Base-by-base conservation (phyloP, 2,329 filamentous ascomycete species). In the Aschersonia sp. region DNA sequence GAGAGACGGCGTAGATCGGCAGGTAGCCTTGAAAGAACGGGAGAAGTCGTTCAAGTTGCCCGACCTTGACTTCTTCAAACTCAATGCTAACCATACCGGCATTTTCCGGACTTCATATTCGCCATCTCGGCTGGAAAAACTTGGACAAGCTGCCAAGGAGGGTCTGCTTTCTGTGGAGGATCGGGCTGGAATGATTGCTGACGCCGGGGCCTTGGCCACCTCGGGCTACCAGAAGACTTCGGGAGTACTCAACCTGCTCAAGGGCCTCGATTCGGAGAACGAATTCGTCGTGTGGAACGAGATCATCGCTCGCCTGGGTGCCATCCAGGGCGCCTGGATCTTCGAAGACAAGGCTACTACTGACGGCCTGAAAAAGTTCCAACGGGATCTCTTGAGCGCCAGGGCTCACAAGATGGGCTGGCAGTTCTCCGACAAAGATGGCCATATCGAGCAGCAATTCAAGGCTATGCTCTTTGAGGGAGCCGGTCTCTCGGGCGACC, bases 231-330 rank as follows among this genome's bases (percentile, higher is more conserved):
- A 94, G 64, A 94, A 87, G 72, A 95, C 90, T 0, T 94, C 89
- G 12, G 88, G 87, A 10, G 76, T 95, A 46, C 68, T 97, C 42
- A 88, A 84, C 47, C 74, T 97, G 11, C 73, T 97, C 47, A 85
- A 94, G 63, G 82, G 85, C 45, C 92, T 97, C 60, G 78, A 82
- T 58, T 74, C 80, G 2, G 90, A 97, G 68, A 72, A 80, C 1
- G 86, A 94, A 58, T 96, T 88, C 55, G 86, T 96, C 40, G 90
- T 97, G 4, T 97, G 90, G 90, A 88, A 87, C 55, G 89, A 96
- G 64, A 86, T 97, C 50, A 76, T 88, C 45, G 76, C 83, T 43
- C 82, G 88, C 44, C 76, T 96, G 50, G 79, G 77, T 30, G 75
- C 81, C n/a, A 76, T 97, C 37, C 84, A 89, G 55, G 77, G 77